phyloP scores from a whole-genome alignment of 257 asterid species.

The Rauvolfia tetraphylla region DNA sequence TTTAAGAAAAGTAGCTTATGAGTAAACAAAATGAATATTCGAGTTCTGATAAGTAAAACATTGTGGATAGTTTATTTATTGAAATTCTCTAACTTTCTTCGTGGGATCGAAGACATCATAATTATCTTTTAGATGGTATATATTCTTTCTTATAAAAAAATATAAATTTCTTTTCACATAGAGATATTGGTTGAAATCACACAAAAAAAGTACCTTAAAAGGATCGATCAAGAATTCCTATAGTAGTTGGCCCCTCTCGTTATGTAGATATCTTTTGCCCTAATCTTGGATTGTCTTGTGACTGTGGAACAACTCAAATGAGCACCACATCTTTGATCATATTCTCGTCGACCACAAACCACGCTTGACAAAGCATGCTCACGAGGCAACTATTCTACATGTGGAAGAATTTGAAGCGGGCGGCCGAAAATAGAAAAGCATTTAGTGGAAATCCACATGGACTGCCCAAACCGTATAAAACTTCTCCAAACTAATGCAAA shows the following conservation, averaged over 20 bases:
- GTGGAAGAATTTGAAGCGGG: background rate
- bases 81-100: too few species aligned
- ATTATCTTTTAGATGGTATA: too few species aligned
- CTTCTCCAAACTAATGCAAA: background rate
- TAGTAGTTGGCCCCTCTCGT: background rate
- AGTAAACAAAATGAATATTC: background rate
- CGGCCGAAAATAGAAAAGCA: background rate
- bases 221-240: background rate
- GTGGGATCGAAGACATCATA: too few species aligned
- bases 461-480: background rate
- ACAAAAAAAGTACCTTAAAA: background rate
- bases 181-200: too few species aligned
- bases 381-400: constrained; percentile 5
- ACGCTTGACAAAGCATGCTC: background rate
- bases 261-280: too few species aligned
- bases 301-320: constrained; percentile 15
- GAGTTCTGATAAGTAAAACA: too few species aligned
- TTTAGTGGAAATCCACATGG: constrained; percentile 13
- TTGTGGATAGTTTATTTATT: too few species aligned
- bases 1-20: background rate
- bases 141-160: too few species aligned
- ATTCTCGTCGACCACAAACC: constrained; percentile 7
- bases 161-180: too few species aligned
- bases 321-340: background rate
- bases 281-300: background rate